Evolutionary conservation across 2,329 filamentous ascomycete species (phyloP), one percentile per base, ranked within the genome.

Genomic region (Nothophoma quercina): DNA sequence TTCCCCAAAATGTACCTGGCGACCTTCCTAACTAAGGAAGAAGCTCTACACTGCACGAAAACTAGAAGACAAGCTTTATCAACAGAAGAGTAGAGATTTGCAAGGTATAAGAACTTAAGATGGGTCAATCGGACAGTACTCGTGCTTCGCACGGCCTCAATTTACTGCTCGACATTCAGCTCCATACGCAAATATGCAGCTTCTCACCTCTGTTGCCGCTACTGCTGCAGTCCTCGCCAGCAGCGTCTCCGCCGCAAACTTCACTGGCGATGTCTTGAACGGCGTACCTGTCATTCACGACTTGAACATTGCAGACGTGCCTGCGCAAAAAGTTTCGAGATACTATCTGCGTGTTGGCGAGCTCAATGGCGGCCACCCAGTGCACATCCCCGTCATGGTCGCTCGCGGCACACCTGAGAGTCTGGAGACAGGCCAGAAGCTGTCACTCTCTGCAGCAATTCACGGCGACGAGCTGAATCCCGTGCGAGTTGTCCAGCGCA

Each of bases 381-480:
- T 75, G 12, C 70, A 75, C 39, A 65, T 76, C 8, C 73, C 74
- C 2, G 64, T 76, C 0, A 68, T 75, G 49, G 72, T 75, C 7
- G 73, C 73, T 16, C 67, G 73, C 9, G 74, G 73, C 28, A 70
- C 71, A 21, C 59, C 67, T 13, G 71, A 73, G 36, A 74, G 69
- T 39, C 56, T 75, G 12, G 55, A 71, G 21, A 69, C 56, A 1
- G 74, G 73, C 3, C 69, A 70, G 55, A 75, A 71, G 51, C 55
- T 76, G 21, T 73, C 70, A 1, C 58, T 77, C 5, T 74, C 72
- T 9, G 72, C 68, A 18, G 67, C 72, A 1, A 75, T 75, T 4
- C 73, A 76, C 45, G 73, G 73, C 16, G 73, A 76, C 36, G 73
- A 76, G 50, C 55, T 76, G 19, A 75, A 75, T 49, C 69, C 69